phyloP scores from a whole-genome alignment of 371 early-diverging fungal genomes.

The Capillidium heterosporum region DNA sequence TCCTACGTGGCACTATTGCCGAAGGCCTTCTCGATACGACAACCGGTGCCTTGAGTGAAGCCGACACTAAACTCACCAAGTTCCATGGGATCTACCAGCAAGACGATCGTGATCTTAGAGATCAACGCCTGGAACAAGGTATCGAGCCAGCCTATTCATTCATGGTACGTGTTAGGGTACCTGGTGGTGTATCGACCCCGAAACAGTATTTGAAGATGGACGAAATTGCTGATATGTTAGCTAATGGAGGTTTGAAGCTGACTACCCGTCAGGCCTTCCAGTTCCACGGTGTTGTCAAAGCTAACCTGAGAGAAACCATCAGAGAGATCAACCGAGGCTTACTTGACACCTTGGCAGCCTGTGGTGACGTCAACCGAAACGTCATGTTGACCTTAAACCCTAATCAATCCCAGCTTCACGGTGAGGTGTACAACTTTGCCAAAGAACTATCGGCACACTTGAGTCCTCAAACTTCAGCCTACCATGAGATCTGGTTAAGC shows the following conservation, averaged over 20 bases:
- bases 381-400: slow-evolving; percentile 82
- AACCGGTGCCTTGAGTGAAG: slow-evolving; percentile 71
- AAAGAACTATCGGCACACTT: slow-evolving; percentile 48
- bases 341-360: slow-evolving; percentile 83
- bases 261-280: slow-evolving; percentile 93
- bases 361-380: slow-evolving; percentile 94
- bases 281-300: slow-evolving; percentile 84
- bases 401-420: slow-evolving; percentile 53
- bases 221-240: slow-evolving; percentile 53
- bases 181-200: slow-evolving; percentile 74
- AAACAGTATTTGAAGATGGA: slow-evolving; percentile 87
- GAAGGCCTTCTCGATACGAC: slow-evolving; percentile 62
- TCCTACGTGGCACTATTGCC: slow-evolving; percentile 75
- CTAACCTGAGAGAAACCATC: slow-evolving; percentile 64
- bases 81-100: slow-evolving; percentile 94
- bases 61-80: slow-evolving; percentile 78
- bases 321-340: slow-evolving; percentile 73
- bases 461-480: slow-evolving; percentile 68
- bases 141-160: slow-evolving; percentile 80
- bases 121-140: slow-evolving; percentile 63
- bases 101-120: slow-evolving; percentile 86
- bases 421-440: slow-evolving; percentile 52
- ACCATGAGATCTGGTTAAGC: slow-evolving; percentile 91
- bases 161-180: slow-evolving; percentile 89
- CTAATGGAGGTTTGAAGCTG: slow-evolving; percentile 75